Conservation (phyloP, 2,329 filamentous ascomycete genomes). For the Sordariomycetes sp. region DNA sequence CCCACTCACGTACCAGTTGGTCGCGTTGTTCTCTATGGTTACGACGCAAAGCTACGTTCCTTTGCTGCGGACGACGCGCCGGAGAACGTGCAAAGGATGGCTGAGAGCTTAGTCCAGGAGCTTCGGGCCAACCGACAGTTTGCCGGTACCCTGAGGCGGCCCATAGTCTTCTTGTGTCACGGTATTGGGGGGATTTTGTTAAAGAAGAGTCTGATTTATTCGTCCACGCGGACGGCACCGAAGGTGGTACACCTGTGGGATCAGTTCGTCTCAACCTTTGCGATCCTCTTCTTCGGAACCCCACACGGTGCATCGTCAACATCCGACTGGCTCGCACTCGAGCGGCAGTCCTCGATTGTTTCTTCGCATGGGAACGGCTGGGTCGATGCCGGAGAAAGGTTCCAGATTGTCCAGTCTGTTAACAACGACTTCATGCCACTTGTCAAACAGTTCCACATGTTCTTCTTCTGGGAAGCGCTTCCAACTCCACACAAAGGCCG, state of each 20-base stretch:
- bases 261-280: neutral
- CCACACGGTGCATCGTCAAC: neutral
- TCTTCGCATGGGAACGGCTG: neutral
- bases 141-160: neutral
- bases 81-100: neutral
- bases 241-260: neutral
- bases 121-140: neutral
- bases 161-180: neutral
- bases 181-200: neutral
- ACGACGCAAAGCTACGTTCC: neutral
- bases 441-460: neutral
- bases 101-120: neutral
- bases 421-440: neutral
- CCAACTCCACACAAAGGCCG: constrained; percentile 3
- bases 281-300: neutral
- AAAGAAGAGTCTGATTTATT: constrained; percentile 4
- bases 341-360: neutral
- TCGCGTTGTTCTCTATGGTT: neutral
- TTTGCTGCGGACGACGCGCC: neutral
- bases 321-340: neutral
- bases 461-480: neutral
- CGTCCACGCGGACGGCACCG: neutral
- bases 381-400: neutral
- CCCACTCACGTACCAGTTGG: neutral
- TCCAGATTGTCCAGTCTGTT: neutral